phyloP scores from a whole-genome alignment of 192 early-diverging fungal genomes.

The Entomortierella beljakovae region DNA sequence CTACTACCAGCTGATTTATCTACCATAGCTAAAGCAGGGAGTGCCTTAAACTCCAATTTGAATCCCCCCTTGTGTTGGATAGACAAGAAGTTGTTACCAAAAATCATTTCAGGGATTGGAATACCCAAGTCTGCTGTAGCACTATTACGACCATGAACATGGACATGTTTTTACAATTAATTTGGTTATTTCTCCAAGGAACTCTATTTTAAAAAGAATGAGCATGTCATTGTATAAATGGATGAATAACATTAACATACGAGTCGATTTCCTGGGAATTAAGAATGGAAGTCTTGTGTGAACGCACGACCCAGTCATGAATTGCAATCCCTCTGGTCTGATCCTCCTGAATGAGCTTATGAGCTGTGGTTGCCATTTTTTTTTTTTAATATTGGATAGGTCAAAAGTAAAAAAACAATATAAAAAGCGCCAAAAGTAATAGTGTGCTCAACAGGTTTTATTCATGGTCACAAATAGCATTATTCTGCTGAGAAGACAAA shows the following conservation, averaged over 20 bases:
- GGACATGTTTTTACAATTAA: too few species aligned
- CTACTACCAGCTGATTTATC: slow-evolving; percentile 74
- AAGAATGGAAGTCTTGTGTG: slow-evolving; percentile 63
- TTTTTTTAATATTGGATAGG: background rate
- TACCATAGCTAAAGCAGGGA: slow-evolving; percentile 80
- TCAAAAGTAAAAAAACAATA: background rate
- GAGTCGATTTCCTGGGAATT: slow-evolving; percentile 67
- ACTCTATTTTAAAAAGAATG: too few species aligned
- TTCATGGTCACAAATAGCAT: background rate
- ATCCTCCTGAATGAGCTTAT: slow-evolving; percentile 59
- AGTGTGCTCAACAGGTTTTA: background rate
- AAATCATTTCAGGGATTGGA: slow-evolving; percentile 96
- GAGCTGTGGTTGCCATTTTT: background rate
- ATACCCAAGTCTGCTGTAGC: slow-evolving; percentile 69
- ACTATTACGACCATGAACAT: too few species aligned
- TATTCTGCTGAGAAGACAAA: slow-evolving; percentile 61
- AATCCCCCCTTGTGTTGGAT: slow-evolving; percentile 68
- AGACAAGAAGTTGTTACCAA: slow-evolving; percentile 86
- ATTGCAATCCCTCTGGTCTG: slow-evolving; percentile 55
- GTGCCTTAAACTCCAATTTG: slow-evolving; percentile 69
- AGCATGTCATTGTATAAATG: too few species aligned
- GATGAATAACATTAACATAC: slow-evolving; percentile 51
- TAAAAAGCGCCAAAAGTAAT: background rate
- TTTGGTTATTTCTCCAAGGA: too few species aligned
- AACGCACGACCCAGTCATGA: slow-evolving; percentile 63